Conservation (phyloP, 2,329 filamentous ascomycete species). For the Graphilbum fragrans region DNA sequence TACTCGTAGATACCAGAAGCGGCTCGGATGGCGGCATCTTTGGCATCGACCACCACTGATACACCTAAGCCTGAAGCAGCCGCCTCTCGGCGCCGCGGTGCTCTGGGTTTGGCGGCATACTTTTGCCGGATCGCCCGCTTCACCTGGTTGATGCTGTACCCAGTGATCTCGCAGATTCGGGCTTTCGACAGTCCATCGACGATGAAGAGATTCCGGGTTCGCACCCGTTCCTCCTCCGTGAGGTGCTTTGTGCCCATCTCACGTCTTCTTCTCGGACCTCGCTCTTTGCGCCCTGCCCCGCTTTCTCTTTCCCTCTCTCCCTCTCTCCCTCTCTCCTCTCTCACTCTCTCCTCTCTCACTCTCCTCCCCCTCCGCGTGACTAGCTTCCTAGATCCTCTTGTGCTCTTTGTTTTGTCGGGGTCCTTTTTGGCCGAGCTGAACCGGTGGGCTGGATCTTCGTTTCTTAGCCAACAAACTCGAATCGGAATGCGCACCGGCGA, state of each 20-base stretch:
- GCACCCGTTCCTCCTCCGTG: constrained; percentile 11
- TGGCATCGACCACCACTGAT: no score
- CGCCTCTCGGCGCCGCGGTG: constrained; percentile 1
- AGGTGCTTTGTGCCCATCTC: constrained; percentile 12
- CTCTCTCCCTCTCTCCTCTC: background rate
- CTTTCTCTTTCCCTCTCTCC: background rate
- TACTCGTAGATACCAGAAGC: no score
- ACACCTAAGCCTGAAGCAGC: no score
- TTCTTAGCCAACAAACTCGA: no score
- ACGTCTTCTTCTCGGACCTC: background rate
- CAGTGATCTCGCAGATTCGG: constrained; percentile 10
- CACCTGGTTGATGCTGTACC: constrained; percentile 11
- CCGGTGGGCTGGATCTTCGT: no score
- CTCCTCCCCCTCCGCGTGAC: no score
- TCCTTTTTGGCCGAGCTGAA: no score
- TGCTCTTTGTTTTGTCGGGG: no score
- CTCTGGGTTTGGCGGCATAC: constrained; percentile 9
- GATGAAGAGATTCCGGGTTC: constrained; percentile 10
- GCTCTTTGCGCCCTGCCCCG: background rate
- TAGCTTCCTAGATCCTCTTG: background rate
- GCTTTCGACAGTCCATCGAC: constrained; percentile 9
- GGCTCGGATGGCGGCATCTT: background rate
- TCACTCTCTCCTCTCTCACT: background rate
- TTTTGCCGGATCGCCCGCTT: constrained; percentile 12
- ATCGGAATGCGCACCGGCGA: no score